Base-by-base conservation (phyloP, 1,284 basidiomycete species). In the Jaminaea rosea region DNA sequence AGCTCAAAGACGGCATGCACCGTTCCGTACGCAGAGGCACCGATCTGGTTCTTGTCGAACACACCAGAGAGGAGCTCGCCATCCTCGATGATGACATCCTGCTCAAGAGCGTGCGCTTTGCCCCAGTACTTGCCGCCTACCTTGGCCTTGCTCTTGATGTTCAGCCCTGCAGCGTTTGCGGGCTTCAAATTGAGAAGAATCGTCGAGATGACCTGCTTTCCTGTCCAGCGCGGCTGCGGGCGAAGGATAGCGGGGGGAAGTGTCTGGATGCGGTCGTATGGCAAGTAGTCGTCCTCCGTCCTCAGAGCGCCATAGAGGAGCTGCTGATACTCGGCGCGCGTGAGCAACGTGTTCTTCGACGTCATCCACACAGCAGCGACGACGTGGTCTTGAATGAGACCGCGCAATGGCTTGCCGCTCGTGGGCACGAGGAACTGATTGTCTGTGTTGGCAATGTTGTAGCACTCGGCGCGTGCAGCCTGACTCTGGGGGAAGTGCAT, bases 291-390 rank as follows among this genome's bases (percentile, higher is more conserved):
- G 34, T 86, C 84, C 76, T 98, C 94, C 8, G 92, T 89, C 53
- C 88, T 80, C 44, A 99, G 79, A 5, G 93, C 89, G 44, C 94
- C 94, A 69, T 97, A 98, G 13, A 99, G 81, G 48, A 98, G 80
- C 77, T 99, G 94, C 76, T 88, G 88, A 74, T 98, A 99, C 73
- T 98, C 87, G 64, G 94, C 90, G 50, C 94, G 83, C 4, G 85
- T 84, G 78, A 98, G 94, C 77, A 96, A 94, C 1, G 88, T 82
- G 65, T 93, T 87, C 75, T 92, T 92, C 74, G 84, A 86, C 49
- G 94, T 97, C 90, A 99, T 94, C 91, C 93, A 97, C 19, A 97
- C 87, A 61, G 90, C 94, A 17, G 94, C 91, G 34, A 97, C 93
- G 55, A 99, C 90, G 71, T 98, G 94, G 78, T 99, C 94, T 76